Evolutionary conservation across 1,284 basidiomycete species (phyloP).

Genomic region (Vanrija sp.): DNA sequence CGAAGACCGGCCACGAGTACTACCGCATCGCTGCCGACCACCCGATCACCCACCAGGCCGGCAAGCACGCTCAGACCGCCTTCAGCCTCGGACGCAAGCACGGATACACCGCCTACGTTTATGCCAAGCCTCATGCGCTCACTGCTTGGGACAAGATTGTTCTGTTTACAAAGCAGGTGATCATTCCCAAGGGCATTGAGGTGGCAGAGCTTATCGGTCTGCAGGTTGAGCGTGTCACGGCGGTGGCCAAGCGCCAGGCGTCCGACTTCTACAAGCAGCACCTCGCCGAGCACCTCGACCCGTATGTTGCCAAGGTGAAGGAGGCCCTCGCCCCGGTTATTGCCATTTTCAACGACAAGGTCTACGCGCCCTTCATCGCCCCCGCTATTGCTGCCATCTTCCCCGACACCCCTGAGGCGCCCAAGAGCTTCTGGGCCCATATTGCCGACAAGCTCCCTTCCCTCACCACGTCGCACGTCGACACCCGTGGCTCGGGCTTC

Average conservation of each 20-base stretch:
- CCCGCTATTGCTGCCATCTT: slow-evolving; percentile 29
- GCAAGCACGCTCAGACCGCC: slow-evolving; percentile 25
- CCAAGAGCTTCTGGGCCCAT: slow-evolving; percentile 34
- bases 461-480: neutral
- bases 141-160: slow-evolving; percentile 24
- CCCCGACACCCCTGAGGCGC: slow-evolving; percentile 22
- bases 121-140: slow-evolving; percentile 29
- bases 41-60: slow-evolving; percentile 30
- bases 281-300: slow-evolving; percentile 30
- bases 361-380: slow-evolving; percentile 36
- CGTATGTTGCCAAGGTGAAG: slow-evolving; percentile 24
- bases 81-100: slow-evolving; percentile 23
- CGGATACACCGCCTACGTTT: slow-evolving; percentile 29
- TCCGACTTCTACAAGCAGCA: slow-evolving; percentile 26
- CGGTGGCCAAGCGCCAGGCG: slow-evolving; percentile 21
- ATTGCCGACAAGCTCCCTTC: slow-evolving; percentile 36
- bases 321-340: slow-evolving; percentile 17
- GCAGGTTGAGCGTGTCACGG: slow-evolving; percentile 6
- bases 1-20: slow-evolving; percentile 14
- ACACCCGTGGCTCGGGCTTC: neutral
- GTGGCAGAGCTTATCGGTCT: slow-evolving; percentile 13
- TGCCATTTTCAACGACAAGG: slow-evolving; percentile 12
- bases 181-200: slow-evolving; percentile 14
- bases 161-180: slow-evolving; percentile 10
- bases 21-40: slow-evolving; percentile 29